A percentile compares a stretch with the other conserved stretches of the same genome.
Conservation (phyloP, 768 basidiomycete species). For the Leccinum rimulosum region DNA sequence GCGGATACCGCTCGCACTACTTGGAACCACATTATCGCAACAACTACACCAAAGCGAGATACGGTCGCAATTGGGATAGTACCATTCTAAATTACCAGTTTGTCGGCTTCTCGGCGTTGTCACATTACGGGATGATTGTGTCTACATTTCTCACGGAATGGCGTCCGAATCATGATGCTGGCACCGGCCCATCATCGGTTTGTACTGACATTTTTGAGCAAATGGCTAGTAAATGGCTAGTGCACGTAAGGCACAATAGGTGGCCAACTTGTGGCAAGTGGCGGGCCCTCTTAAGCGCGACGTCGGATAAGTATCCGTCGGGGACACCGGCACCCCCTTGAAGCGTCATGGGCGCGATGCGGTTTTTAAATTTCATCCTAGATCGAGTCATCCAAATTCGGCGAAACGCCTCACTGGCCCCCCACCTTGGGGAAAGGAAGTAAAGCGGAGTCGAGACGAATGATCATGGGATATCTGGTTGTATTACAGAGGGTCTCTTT, state of each 20-base stretch:
- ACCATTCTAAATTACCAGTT: neutral
- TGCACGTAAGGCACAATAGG: conserved; percentile 1
- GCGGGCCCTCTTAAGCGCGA: neutral
- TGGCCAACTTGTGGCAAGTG: too few species aligned
- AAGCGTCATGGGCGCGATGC: neutral
- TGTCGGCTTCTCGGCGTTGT: neutral
- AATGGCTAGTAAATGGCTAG: neutral
- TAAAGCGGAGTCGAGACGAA: neutral
- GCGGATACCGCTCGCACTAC: neutral
- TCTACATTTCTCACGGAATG: neutral
- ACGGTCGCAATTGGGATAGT: neutral
- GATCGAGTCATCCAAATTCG: neutral
- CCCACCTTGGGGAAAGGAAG: neutral
- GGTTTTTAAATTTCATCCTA: neutral
- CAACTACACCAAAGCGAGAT: neutral
- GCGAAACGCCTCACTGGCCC: neutral
- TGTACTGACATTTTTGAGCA: neutral
- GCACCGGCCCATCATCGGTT: neutral
- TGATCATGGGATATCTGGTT: neutral
- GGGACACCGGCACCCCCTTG: neutral
- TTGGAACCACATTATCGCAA: neutral
- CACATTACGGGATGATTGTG: neutral
- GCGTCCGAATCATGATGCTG: neutral
- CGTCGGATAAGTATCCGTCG: conserved; percentile 2
- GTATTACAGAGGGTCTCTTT: neutral